Conservation (phyloP, 2,329 filamentous ascomycete species). For the Dryadomyces quercus-mongolicae region DNA sequence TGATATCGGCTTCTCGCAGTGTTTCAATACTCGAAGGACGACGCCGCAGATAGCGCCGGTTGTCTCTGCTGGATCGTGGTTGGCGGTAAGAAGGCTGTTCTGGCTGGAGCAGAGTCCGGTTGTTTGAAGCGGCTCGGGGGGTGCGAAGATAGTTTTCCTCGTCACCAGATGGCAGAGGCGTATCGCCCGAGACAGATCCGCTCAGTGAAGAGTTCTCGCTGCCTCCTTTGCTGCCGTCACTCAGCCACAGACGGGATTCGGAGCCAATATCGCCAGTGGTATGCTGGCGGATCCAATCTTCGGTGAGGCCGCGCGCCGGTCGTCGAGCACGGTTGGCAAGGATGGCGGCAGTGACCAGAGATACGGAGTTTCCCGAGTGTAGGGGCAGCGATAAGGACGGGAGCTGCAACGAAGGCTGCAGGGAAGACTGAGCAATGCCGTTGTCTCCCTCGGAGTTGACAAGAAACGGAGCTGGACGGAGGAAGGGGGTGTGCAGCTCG, state of each 20-base stretch:
- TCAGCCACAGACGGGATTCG: slow-evolving; percentile 72
- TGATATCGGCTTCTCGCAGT: slow-evolving; percentile 27
- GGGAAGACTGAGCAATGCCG: slow-evolving; percentile 12
- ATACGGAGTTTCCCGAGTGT: slow-evolving; percentile 13
- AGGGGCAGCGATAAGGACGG: neutral
- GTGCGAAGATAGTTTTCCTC: slow-evolving; percentile 7
- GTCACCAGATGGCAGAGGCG: slow-evolving; percentile 33
- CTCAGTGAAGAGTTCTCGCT: slow-evolving; percentile 68
- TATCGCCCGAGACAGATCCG: slow-evolving; percentile 44
- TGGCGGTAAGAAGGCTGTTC: neutral
- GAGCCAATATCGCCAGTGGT: slow-evolving; percentile 57
- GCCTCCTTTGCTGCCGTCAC: slow-evolving; percentile 60
- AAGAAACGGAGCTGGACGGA: slow-evolving; percentile 41
- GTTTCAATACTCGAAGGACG: slow-evolving; percentile 44
- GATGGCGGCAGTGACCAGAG: slow-evolving; percentile 41
- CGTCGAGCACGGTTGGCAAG: slow-evolving; percentile 51
- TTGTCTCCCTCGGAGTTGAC: slow-evolving; percentile 22
- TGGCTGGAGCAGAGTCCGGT: neutral
- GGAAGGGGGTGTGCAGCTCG: slow-evolving; percentile 49
- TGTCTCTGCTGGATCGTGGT: neutral
- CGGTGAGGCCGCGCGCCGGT: slow-evolving; percentile 52
- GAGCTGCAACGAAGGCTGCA: slow-evolving; percentile 2
- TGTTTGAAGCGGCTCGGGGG: slow-evolving; percentile 2
- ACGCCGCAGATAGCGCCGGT: neutral
- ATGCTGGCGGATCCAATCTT: slow-evolving; percentile 79